Percentiles rank a stretch among this genome's conserved stretches.
These are phyloP conservation scores for Brettanomyces custersianus DNA, from an alignment of 805 yeast species.

Conservation along the genomic window DNA sequence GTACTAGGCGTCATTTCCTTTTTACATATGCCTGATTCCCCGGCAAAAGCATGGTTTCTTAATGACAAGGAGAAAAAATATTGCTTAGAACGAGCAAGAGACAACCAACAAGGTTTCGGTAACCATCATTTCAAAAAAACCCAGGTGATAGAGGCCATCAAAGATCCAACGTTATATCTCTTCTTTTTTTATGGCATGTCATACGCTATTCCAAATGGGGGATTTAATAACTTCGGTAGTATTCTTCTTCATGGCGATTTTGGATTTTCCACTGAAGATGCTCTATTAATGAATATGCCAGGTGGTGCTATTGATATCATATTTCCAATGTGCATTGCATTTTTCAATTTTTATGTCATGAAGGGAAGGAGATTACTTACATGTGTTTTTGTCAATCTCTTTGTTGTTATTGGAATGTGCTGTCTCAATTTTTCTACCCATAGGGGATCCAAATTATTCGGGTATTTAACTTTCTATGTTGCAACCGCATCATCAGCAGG, in stretches of 20 bases:
- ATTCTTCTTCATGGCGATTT: slow-evolving; percentile 21
- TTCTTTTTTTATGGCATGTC: slow-evolving; percentile 36
- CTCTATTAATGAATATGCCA: slow-evolving; percentile 12
- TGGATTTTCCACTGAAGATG: slow-evolving; percentile 18
- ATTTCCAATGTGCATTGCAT: slow-evolving; percentile 7
- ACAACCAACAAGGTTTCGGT: slow-evolving; percentile 29
- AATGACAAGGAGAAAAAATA: slow-evolving; percentile 29
- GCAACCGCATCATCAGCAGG: slow-evolving; percentile 14
- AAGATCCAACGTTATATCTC: slow-evolving; percentile 44
- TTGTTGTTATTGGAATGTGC: slow-evolving; percentile 22
- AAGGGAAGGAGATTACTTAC: slow-evolving; percentile 12
- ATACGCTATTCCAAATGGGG: slow-evolving; percentile 51
- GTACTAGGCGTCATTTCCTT: slow-evolving; percentile 37
- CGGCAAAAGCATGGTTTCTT: slow-evolving; percentile 26
- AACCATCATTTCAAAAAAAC: slow-evolving; percentile 31
- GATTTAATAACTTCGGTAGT: slow-evolving; percentile 42
- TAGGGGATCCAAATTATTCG: slow-evolving; percentile 18
- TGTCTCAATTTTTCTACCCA: slow-evolving; percentile 23
- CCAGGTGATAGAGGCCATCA: slow-evolving; percentile 48
- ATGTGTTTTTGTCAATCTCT: slow-evolving; percentile 13
- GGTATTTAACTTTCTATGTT: slow-evolving; percentile 15
- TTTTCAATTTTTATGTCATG: background rate
- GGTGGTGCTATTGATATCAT: slow-evolving; percentile 15
- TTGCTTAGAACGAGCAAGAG: slow-evolving; percentile 22
- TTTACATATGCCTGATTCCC: slow-evolving; percentile 31